Evolutionary conservation across 257 asterid species (phyloP).

Genomic region (Rhazya stricta): DNA sequence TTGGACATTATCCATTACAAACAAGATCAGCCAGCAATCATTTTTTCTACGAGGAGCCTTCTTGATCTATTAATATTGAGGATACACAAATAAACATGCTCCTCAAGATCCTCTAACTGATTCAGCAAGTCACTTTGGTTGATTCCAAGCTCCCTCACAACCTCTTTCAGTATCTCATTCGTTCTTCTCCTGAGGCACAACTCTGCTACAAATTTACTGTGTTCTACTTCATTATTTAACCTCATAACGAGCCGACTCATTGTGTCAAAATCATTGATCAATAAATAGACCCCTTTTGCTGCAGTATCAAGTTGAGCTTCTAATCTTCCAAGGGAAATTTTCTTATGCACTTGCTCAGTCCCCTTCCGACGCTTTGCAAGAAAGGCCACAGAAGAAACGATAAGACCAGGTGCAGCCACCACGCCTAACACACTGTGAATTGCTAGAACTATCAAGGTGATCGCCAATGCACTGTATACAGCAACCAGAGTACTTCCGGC

Average conservation of each 20-base stretch:
- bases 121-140: slow-evolving; percentile 34
- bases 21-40: slow-evolving; percentile 13
- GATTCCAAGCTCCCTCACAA: slow-evolving; percentile 37
- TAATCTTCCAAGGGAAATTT: slow-evolving; percentile 19
- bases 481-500: slow-evolving; percentile 23
- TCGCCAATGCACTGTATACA: slow-evolving; percentile 29
- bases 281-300: slow-evolving; percentile 54
- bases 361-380: slow-evolving; percentile 22
- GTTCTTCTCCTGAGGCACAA: slow-evolving; percentile 42
- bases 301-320: slow-evolving; percentile 54
- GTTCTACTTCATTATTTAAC: slow-evolving; percentile 55
- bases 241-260: slow-evolving; percentile 44
- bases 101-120: slow-evolving; percentile 63
- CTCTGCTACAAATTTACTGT: slow-evolving; percentile 38
- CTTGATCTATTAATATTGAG: slow-evolving; percentile 58
- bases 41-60: slow-evolving; percentile 40
- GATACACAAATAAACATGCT: slow-evolving; percentile 53
- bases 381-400: slow-evolving; percentile 18
- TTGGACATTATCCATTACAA: not conserved
- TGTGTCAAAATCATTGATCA: slow-evolving; percentile 61
- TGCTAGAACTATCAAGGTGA: slow-evolving; percentile 28
- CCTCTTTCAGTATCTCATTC: slow-evolving; percentile 43
- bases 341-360: not conserved
- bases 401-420: slow-evolving; percentile 29
- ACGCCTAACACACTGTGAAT: slow-evolving; percentile 34